Conservation (phyloP, 2,329 filamentous ascomycete genomes). For the Xylariales sp. region DNA sequence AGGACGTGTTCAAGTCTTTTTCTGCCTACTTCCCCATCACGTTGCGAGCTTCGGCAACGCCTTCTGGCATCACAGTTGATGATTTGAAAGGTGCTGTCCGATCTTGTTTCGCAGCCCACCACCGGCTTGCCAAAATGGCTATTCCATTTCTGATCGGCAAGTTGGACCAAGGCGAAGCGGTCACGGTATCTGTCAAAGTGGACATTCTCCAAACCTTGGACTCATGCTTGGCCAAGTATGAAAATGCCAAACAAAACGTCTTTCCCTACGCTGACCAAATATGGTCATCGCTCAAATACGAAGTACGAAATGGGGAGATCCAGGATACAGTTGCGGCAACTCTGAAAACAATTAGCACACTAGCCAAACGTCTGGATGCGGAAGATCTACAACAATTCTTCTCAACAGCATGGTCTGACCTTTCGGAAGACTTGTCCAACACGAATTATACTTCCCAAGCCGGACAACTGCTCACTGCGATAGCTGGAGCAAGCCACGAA, state of each 20-base stretch:
- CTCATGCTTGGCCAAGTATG: constrained; percentile 47
- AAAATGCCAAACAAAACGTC: constrained; percentile 39
- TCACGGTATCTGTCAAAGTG: constrained; percentile 56
- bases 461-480: constrained; percentile 46
- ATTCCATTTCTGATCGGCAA: constrained; percentile 54
- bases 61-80: constrained; percentile 48
- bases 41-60: constrained; percentile 44
- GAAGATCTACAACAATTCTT: constrained; percentile 41
- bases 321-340: constrained; percentile 54
- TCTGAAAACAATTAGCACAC: constrained; percentile 46
- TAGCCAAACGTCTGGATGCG: constrained; percentile 40
- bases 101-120: constrained; percentile 47
- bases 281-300: constrained; percentile 59
- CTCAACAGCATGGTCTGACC: constrained; percentile 46
- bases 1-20: constrained; percentile 49
- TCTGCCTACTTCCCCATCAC: constrained; percentile 60
- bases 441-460: constrained; percentile 47
- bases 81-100: constrained; percentile 50
- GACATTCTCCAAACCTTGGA: constrained; percentile 54
- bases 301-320: constrained; percentile 57
- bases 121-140: constrained; percentile 38
- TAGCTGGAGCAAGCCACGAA: constrained; percentile 41
- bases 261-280: constrained; percentile 45
- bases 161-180: constrained; percentile 53
- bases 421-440: constrained; percentile 48